phyloP scores from a whole-genome alignment of 129 eudicot species.

The Silybum marianum region DNA sequence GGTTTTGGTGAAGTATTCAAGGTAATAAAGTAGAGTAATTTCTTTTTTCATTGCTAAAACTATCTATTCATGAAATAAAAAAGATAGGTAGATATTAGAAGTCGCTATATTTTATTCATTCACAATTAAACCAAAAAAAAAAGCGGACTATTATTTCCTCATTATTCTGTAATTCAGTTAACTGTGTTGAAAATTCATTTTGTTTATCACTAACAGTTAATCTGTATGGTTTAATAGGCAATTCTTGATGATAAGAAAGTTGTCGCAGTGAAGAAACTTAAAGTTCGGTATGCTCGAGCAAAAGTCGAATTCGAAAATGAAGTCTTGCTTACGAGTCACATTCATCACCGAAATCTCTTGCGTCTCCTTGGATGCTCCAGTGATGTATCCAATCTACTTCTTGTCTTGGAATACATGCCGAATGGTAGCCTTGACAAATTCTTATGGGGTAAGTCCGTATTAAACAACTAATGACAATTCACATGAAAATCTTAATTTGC shows the following conservation, averaged over 20 bases:
- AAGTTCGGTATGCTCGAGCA: constrained; percentile 32
- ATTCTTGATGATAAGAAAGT: constrained; percentile 40
- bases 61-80: not conserved
- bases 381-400: constrained; percentile 47
- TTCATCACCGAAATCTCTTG: constrained; percentile 54
- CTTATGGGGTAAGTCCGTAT: constrained; percentile 38
- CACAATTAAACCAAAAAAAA: not conserved
- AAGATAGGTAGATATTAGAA: not conserved
- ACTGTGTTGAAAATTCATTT: not conserved
- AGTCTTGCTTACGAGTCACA: constrained; percentile 52
- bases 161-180: too few species aligned
- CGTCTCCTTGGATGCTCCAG: constrained; percentile 53
- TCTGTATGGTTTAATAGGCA: constrained; percentile 31
- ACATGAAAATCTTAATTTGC: not conserved
- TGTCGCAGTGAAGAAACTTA: constrained; percentile 51
- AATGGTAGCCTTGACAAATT: constrained; percentile 58
- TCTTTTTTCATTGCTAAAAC: not conserved
- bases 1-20: constrained; percentile 56
- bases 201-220: not conserved
- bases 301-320: constrained; percentile 47
- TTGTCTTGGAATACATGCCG: constrained; percentile 9
- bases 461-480: not conserved
- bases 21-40: not conserved
- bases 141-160: not conserved
- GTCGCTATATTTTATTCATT: not conserved